A percentile compares a stretch with the other conserved stretches of the same genome.
These are phyloP conservation scores for Colletotrichum cuscutae DNA, from an alignment of 2,329 filamentous ascomycete species.

Conservation along the genomic window DNA sequence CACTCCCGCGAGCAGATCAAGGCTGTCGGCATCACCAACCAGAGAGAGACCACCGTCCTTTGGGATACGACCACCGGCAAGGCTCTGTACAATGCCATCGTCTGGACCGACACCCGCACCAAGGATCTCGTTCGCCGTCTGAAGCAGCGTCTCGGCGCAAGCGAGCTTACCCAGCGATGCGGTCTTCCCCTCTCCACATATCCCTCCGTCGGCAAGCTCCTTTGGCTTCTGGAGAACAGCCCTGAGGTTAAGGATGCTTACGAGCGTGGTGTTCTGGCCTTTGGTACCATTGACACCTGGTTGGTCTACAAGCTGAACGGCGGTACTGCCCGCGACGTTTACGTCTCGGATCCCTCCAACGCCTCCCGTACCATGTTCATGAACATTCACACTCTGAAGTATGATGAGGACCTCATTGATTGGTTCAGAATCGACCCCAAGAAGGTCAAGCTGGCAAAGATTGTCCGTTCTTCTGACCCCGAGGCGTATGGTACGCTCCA, in stretches of 20 bases:
- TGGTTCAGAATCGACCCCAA: conserved; percentile 79
- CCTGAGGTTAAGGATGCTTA: conserved; percentile 76
- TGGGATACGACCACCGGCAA: conserved; percentile 84
- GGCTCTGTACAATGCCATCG: conserved; percentile 82
- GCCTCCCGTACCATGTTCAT: conserved; percentile 91
- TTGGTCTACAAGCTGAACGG: conserved; percentile 83
- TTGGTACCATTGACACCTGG: conserved; percentile 86
- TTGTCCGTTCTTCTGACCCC: conserved; percentile 77
- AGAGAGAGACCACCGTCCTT: conserved; percentile 83
- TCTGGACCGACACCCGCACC: conserved; percentile 86
- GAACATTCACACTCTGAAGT: conserved; percentile 80
- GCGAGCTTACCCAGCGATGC: conserved; percentile 74
- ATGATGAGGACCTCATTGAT: conserved; percentile 76
- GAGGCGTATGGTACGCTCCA: conserved; percentile 74
- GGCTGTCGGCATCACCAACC: conserved; percentile 84
- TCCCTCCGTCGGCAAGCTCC: conserved; percentile 80
- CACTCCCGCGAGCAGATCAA: conserved; percentile 75
- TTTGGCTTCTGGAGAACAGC: conserved; percentile 80
- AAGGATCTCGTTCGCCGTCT: conserved; percentile 77
- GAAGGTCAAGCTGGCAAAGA: conserved; percentile 79
- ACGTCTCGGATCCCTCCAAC: conserved; percentile 84
- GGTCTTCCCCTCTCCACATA: conserved; percentile 86
- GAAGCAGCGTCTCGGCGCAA: conserved; percentile 72
- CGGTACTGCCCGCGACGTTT: conserved; percentile 70
- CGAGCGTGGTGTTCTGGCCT: conserved; percentile 76